Base-by-base conservation (phyloP, 2,329 filamentous ascomycete genomes). In the Monosporascus sp. region DNA sequence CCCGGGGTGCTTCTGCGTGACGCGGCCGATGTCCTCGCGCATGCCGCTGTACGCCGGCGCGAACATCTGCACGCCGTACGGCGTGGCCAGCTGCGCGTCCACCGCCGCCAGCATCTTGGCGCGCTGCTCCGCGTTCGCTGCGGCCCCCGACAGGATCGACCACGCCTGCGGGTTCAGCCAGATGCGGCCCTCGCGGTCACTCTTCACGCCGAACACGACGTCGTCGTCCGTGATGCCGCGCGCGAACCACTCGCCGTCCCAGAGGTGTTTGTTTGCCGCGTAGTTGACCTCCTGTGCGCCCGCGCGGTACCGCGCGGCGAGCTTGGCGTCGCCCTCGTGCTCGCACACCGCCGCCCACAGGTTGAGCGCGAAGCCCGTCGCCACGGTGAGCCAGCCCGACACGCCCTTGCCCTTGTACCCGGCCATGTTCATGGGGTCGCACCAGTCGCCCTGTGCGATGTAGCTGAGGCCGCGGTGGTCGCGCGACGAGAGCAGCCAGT, bases 341-440 rank as follows among this genome's bases (percentile, higher is more conserved):
- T 76, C 73, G 64, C 79, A 81, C 37, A 81, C 69, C n/a, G 64
- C 61, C 2, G 80, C 78, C 79, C 79, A 83, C 0, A 83, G 63
- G 14, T 76, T 77, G 22, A 79, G 67, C 1, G 80, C 77, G 59
- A 77, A 80, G 0, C 69, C 79, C 0, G 79, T 82, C 6, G 80
- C 79, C 2, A 83, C 69, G 0, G 80, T 83, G 36, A 83, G 72
- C 80, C 80, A 83, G 20, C 79, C 80, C 0, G 80, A 83, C 1
- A 83, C 80, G 24, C 80, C 80, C 51, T 75, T 73, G 40, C 80
- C 80, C 63, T 81, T 81, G 62, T 78, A 79, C 4, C 79, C 79
- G n/a, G 81, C 80, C 80, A 83, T 83, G 65, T 83, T 83, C 76
- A 83, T 80, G 3, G 80, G 80, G 56, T 83, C 80, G 58, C 80